Conservation (phyloP, 225 moss, liverwort and hornwort species). For the Rhytidiadelphus loreus region DNA sequence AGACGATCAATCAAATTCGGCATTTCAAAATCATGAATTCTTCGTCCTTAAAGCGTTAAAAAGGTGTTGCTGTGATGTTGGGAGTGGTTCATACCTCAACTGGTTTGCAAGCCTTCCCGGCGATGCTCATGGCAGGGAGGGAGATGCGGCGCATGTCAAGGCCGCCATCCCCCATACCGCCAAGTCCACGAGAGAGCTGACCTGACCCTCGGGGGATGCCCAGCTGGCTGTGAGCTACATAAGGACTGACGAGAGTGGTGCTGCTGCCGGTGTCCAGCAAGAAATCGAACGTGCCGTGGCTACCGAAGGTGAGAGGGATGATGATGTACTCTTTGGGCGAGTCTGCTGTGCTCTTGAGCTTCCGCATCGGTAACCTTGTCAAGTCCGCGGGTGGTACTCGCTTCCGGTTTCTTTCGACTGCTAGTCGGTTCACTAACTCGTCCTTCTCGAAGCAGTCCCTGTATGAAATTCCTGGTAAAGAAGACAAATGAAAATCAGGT, state of each 20-base stretch:
- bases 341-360: constrained; percentile 64
- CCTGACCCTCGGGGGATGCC: constrained; percentile 53
- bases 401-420: constrained; percentile 22
- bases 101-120: constrained; percentile 39
- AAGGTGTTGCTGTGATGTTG: background rate
- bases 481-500: background rate
- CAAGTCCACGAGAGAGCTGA: constrained; percentile 61
- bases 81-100: constrained; percentile 43
- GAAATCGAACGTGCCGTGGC: constrained; percentile 80
- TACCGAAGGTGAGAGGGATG: constrained; percentile 71
- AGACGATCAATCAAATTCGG: background rate
- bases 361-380: constrained; percentile 55
- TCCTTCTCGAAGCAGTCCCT: constrained; percentile 91
- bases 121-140: constrained; percentile 53
- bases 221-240: constrained; percentile 51
- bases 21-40: background rate
- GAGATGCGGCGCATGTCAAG: constrained; percentile 38
- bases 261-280: constrained; percentile 92
- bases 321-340: constrained; percentile 94
- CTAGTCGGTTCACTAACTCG: constrained; percentile 78
- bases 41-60: background rate
- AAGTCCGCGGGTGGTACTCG: constrained; percentile 17
- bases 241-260: constrained; percentile 71
- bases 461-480: constrained; percentile 60
- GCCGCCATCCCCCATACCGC: constrained; percentile 71